These are phyloP conservation scores for Globisporangium nagaii DNA, from an alignment of 352 stramenopile species.

Conservation along the genomic window DNA sequence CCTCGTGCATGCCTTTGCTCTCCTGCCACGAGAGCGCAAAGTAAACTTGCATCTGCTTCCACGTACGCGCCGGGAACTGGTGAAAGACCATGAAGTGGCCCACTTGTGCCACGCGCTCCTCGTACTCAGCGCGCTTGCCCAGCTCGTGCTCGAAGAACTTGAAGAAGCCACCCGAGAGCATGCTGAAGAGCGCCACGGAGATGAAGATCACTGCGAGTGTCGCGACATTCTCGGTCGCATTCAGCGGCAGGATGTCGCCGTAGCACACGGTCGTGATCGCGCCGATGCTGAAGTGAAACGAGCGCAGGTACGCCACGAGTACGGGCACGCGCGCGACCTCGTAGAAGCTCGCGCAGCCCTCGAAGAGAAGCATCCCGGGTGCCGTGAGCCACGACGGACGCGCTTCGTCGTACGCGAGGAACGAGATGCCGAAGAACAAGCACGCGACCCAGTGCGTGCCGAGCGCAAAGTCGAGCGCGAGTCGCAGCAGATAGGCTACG, in stretches of 20 bases:
- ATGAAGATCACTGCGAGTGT: conserved; percentile 59
- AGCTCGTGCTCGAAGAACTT: conserved; percentile 70
- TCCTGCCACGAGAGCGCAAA: conserved; percentile 64
- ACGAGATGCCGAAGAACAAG: conserved; percentile 51
- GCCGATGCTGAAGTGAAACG: conserved; percentile 65
- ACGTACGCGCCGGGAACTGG: conserved; percentile 41
- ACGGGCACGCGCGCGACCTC: conserved; percentile 34
- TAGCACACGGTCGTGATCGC: conserved; percentile 77
- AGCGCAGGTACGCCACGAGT: conserved; percentile 35
- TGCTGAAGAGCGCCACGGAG: conserved; percentile 61
- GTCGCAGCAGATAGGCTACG: conserved; percentile 30
- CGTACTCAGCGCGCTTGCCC: conserved; percentile 55
- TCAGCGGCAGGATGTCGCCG: conserved; percentile 61
- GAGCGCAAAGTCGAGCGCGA: conserved; percentile 43
- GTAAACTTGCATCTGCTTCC: conserved; percentile 73
- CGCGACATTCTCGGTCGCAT: conserved; percentile 47
- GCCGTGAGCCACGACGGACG: conserved; percentile 48
- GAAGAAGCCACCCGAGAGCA: conserved; percentile 68
- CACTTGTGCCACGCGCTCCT: conserved; percentile 51
- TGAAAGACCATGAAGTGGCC: conserved; percentile 65
- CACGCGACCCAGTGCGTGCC: conserved; percentile 55
- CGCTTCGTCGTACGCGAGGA: conserved; percentile 25
- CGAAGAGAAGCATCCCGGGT: conserved; percentile 51
- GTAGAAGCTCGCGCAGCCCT: conserved; percentile 15
- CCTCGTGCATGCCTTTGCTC: conserved; percentile 59